Evolutionary conservation across 2,329 filamentous ascomycete genomes (phyloP), one percentile per base, ranked within the genome.

Genomic region (Stagonosporopsis chrysanthemi): DNA sequence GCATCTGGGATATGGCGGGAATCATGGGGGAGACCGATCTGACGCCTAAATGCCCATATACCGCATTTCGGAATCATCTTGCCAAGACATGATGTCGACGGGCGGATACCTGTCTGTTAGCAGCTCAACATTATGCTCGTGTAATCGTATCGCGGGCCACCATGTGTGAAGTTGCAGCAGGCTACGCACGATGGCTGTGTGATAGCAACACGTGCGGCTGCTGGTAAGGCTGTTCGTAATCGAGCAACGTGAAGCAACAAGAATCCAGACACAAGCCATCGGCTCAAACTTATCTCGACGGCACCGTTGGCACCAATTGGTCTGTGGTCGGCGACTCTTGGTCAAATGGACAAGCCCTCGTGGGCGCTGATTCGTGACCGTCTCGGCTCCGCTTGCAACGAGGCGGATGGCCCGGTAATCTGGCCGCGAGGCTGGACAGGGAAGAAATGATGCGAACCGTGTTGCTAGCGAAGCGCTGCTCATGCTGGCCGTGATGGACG

Each of bases 341-440:
- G 65, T 68, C 63, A 63, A 53, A 63, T 62, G 68, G 70, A 69
- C 64, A 63, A 63, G 63, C 62, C 60, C 61, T 60, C 56, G 31
- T 49, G 65, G 48, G 33, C 61, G 64, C 62, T 72, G 70, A 66
- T 72, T 71, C 65, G 70, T 51, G 43, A 52, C 42, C 51, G 43
- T 57, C 61, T 65, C 64, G 66, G 63, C 61, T 68, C 64, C 60
- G 65, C 67, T 65, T 57, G 54, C 54, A 57, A 44, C 29, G 64
- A 67, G 64, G 69, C 71, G 70, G 70, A 69, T 67, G 61, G 57
- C 61, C 60, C 70, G 66, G 66, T 54, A 64, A 60, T 53, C 50
- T 63, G 63, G 62, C 57, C 42, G 61, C 67, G 61, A 72, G 70
- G 69, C 71, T 71, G 68, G 59, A 64, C 52, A 61, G 38, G 62